These are phyloP conservation scores for Magnusiomyces tetraspermus DNA, from an alignment of 1,139 yeast genomes.

Conservation along the genomic window DNA sequence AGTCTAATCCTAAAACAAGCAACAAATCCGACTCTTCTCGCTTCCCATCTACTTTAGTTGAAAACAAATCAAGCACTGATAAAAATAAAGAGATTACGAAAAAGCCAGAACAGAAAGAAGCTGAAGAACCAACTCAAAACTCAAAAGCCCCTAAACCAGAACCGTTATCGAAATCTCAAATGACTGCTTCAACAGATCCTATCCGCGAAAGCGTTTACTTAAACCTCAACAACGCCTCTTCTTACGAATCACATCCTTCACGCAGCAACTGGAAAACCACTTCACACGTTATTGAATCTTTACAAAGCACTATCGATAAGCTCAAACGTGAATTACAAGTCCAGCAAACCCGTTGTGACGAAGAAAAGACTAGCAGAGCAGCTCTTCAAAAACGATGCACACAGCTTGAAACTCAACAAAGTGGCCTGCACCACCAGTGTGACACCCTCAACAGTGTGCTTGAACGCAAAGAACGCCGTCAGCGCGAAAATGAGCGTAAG, in stretches of 20 bases:
- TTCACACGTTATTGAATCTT: slow-evolving; percentile 23
- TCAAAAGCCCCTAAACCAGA: too few relatives aligned
- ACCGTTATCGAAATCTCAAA: too few relatives aligned
- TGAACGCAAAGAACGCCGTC: slow-evolving; percentile 24
- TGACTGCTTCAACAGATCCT: background rate
- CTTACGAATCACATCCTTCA: slow-evolving; percentile 13
- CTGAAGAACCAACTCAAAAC: too few relatives aligned
- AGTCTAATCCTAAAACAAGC: too few relatives aligned
- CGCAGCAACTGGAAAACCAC: slow-evolving; percentile 16
- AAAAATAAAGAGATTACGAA: too few relatives aligned
- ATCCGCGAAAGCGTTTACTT: slow-evolving; percentile 1
- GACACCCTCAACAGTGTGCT: slow-evolving; percentile 23
- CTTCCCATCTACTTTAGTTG: too few relatives aligned
- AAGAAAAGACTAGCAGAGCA: slow-evolving; percentile 20
- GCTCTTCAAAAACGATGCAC: slow-evolving; percentile 23
- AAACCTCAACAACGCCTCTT: slow-evolving; percentile 5
- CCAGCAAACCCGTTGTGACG: slow-evolving; percentile 21
- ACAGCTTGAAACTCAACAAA: slow-evolving; percentile 21
- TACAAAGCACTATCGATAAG: slow-evolving; percentile 23
- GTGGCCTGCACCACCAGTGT: slow-evolving; percentile 25
- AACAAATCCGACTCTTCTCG: too few relatives aligned
- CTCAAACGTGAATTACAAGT: slow-evolving; percentile 23
- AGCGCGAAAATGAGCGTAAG: slow-evolving; percentile 20
- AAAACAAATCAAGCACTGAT: too few relatives aligned
- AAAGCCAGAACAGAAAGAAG: too few relatives aligned